Evolutionary conservation across 1,284 basidiomycete genomes (phyloP), one percentile per base, ranked within the genome.

Genomic region (Phellinidium pouzarii): DNA sequence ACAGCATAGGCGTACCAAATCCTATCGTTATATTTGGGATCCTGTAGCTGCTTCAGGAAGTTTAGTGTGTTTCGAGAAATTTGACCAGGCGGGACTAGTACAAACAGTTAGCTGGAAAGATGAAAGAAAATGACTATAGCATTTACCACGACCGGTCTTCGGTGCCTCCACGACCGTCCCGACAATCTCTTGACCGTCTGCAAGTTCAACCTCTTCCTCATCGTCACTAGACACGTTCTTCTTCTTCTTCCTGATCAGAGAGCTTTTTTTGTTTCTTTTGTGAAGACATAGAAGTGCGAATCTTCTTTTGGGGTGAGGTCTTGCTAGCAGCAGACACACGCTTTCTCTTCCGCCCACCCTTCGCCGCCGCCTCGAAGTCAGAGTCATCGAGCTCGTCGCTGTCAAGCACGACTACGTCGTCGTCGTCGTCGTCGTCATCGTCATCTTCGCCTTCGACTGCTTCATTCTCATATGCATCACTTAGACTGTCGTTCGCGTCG

Each of bases 51-150:
- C 4, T 63, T 67, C 55, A 95, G 68, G 64, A 95, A 95, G 61
- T 87, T 70, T 27, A 96, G 66, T 1, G 88, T 90, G 61, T 94
- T 93, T 59, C 80, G 73, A 1, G 91, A 94, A 63, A 96, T 83
- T 63, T 84, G 82, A 2, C 93, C 93, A 4, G 87, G 76, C 0
- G 91, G 86, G 0, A 91, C 93, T 91, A 60, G 4, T 52, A 55
- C 42, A 7, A 5, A 37, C 27, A 9, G 31, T 22, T 31, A 37
- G 54, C 20, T 42, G 14, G 40, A 17, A 29, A 9, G 43, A 41
- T 22, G 48, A 44, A 37, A 29, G n/a, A 40, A 53, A 26, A 40
- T 29, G 3, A 22, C 26, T 19, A 7, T n/a, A 7, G 4, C 41
- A 68, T 75, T 50, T 57, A 88, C 90, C 90, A 70, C 77, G 75